Evolutionary conservation across 78 protist species (phyloP).

Genomic region (Dictyostelium firmibasis): DNA sequence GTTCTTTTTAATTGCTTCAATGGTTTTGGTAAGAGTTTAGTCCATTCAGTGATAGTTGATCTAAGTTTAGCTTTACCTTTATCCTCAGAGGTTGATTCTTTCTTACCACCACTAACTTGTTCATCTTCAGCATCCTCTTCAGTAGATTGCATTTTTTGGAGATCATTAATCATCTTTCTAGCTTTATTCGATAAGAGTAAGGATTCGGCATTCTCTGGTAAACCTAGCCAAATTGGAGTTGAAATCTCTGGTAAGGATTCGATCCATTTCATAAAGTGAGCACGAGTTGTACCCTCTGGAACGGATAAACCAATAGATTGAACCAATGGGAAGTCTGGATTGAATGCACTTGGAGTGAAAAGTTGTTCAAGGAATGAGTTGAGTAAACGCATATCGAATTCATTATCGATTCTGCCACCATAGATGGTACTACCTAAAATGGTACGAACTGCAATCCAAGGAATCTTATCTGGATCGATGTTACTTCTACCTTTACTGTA

Average conservation of each 20-base stretch:
- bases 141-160: conserved; percentile 56
- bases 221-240: conserved; percentile 94
- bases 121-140: conserved; percentile 72
- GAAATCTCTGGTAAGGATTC: conserved; percentile 79
- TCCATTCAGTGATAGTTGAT: conserved; percentile 50
- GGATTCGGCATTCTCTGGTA: conserved; percentile 89
- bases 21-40: conserved; percentile 68
- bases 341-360: conserved; percentile 79
- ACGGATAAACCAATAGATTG: conserved; percentile 20
- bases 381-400: conserved; percentile 91
- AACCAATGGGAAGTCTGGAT: conserved; percentile 66
- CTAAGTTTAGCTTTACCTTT: conserved; percentile 51
- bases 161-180: conserved; percentile 12
- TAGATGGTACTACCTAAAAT: conserved; percentile 83
- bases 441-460: conserved; percentile 93
- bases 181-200: conserved; percentile 73
- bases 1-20: conserved; percentile 76
- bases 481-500: conserved; percentile 64
- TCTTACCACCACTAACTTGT: neutral
- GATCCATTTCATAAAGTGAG: conserved; percentile 83
- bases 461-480: conserved; percentile 85
- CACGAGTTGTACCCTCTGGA: conserved; percentile 76
- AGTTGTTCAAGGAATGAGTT: conserved; percentile 84
- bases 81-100: conserved; percentile 32
- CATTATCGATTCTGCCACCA: conserved; percentile 97